Percentiles rank a stretch among this genome's conserved stretches.
These are phyloP conservation scores for Leersia perrieri DNA, from an alignment of 176 grass and related monocot species.

Conservation along the genomic window DNA sequence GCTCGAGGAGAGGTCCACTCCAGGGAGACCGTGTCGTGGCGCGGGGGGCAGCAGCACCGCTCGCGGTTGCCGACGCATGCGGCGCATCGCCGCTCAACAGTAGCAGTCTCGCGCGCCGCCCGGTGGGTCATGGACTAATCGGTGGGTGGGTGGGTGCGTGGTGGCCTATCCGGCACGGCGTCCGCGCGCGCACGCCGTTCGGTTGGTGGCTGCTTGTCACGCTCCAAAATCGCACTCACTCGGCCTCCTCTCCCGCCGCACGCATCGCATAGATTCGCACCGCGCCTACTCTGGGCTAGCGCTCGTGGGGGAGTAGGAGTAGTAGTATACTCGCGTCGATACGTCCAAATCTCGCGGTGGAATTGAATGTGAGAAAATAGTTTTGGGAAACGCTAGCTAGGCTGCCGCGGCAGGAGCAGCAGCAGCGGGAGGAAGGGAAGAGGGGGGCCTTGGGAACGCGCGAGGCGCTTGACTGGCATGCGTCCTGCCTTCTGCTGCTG, in stretches of 20 bases:
- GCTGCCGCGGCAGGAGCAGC: neutral
- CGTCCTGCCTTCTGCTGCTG: conserved; percentile 28
- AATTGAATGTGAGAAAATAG: neutral
- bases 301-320: too few species aligned
- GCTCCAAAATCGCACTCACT: neutral
- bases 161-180: neutral
- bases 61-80: conserved; percentile 6
- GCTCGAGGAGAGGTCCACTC: neutral
- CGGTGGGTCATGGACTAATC: too few species aligned
- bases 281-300: too few species aligned
- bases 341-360: neutral
- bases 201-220: neutral
- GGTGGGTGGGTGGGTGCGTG: neutral
- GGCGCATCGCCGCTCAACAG: conserved; percentile 24
- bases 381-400: neutral
- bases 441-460: conserved; percentile 29
- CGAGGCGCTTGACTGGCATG: conserved; percentile 42
- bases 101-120: neutral
- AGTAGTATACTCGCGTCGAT: neutral
- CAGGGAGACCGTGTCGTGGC: conserved; percentile 48
- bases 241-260: too few species aligned
- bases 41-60: conserved; percentile 43
- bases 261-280: too few species aligned
- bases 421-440: neutral
- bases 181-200: neutral